These are phyloP conservation scores for Termitomyces sp. DNA, from an alignment of 768 basidiomycete genomes.

Conservation along the genomic window DNA sequence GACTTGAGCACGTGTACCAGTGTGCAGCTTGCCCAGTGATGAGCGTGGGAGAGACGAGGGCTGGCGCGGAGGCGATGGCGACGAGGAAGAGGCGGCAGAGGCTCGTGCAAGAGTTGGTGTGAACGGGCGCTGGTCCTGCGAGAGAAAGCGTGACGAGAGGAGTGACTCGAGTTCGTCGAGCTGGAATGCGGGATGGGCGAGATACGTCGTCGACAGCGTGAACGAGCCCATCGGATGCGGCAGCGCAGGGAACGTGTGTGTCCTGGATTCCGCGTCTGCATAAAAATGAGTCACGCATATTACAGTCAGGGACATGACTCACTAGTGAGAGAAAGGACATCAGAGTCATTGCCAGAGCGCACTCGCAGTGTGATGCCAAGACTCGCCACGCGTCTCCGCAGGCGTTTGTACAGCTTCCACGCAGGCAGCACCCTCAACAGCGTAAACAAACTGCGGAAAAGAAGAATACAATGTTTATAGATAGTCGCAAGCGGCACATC, in stretches of 20 bases:
- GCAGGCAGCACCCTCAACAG: slow-evolving; percentile 71
- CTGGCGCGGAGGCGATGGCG: slow-evolving; percentile 10
- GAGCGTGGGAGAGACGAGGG: too few species aligned
- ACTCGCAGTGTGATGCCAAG: slow-evolving; percentile 49
- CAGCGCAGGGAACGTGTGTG: slow-evolving; percentile 62
- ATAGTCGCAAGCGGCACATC: slow-evolving; percentile 71
- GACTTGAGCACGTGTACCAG: slow-evolving; percentile 8
- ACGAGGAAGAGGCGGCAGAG: slow-evolving; percentile 30
- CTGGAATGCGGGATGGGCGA: slow-evolving; percentile 65
- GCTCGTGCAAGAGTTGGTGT: slow-evolving; percentile 71
- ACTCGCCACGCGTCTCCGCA: slow-evolving; percentile 42
- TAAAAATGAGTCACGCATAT: slow-evolving; percentile 2
- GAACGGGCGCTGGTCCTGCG: slow-evolving; percentile 64
- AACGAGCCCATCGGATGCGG: slow-evolving; percentile 68
- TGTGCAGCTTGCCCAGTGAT: neutral
- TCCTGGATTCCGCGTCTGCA: slow-evolving; percentile 40
- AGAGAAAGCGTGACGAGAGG: slow-evolving; percentile 69
- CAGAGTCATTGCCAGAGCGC: slow-evolving; percentile 27
- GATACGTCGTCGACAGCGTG: slow-evolving; percentile 59
- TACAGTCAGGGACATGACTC: slow-evolving; percentile 2
- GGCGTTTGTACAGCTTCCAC: slow-evolving; percentile 68
- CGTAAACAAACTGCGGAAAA: slow-evolving; percentile 76
- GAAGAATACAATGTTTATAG: slow-evolving; percentile 82
- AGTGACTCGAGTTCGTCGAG: slow-evolving; percentile 77
- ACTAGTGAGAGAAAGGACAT: slow-evolving; percentile 18